These are phyloP conservation scores for Pulicaria dysenterica DNA, from an alignment of 129 eudicot species.

Conservation along the genomic window DNA sequence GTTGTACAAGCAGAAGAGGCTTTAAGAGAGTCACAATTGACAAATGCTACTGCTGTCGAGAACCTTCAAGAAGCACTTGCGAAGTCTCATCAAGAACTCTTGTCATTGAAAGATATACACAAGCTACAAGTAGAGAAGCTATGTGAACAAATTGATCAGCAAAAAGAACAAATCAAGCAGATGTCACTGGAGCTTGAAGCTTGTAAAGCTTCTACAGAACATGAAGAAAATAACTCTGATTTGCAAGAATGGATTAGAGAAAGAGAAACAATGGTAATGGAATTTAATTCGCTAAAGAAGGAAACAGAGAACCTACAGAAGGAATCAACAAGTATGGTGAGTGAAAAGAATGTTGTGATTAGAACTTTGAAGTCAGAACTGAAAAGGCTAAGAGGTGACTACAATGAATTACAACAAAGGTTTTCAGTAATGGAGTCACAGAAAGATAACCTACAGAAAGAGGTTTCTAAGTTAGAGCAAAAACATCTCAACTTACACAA, in stretches of 20 bases:
- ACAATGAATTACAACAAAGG: conserved; percentile 49
- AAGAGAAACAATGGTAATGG: conserved; percentile 48
- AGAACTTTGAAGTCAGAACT: conserved; percentile 61
- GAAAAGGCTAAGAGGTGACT: conserved; percentile 46
- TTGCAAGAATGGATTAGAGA: conserved; percentile 28
- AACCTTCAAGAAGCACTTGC: conserved; percentile 57
- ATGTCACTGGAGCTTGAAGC: conserved; percentile 37
- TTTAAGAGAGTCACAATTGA: conserved; percentile 51
- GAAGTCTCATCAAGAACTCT: conserved; percentile 51
- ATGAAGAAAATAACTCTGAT: conserved; percentile 15
- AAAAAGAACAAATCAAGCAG: conserved; percentile 43
- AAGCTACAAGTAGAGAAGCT: conserved; percentile 47
- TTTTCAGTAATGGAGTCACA: conserved; percentile 49
- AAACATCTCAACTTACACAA: conserved; percentile 30
- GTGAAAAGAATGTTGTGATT: conserved; percentile 52
- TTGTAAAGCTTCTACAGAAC: conserved; percentile 17
- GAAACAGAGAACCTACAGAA: conserved; percentile 49
- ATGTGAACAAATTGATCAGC: conserved; percentile 33
- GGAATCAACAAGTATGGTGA: conserved; percentile 46
- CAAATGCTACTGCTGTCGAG: conserved; percentile 43
- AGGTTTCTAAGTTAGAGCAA: conserved; percentile 46
- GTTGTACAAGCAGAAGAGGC: conserved; percentile 73
- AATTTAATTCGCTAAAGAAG: conserved; percentile 40
- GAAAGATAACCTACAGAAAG: conserved; percentile 58
- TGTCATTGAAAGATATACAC: conserved; percentile 44